phyloP scores from a whole-genome alignment of 495 filamentous ascomycete genomes.

The Podospora tetraspora region DNA sequence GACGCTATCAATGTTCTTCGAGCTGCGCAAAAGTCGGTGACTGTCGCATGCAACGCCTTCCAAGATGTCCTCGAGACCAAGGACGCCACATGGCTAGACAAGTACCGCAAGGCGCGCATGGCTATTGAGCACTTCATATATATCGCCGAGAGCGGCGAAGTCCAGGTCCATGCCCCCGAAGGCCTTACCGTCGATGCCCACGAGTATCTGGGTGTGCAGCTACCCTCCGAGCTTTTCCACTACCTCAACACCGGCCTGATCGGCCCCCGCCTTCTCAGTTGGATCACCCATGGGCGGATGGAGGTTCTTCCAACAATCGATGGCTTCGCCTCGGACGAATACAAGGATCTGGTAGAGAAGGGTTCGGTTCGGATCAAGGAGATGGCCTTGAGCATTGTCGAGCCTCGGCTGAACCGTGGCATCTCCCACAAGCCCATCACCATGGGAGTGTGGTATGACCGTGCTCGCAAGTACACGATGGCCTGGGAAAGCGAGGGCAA shows the following conservation, averaged over 20 bases:
- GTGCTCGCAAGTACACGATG: conserved; percentile 48
- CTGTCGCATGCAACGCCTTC: conserved; percentile 60
- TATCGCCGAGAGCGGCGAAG: conserved; percentile 66
- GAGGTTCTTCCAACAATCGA: conserved; percentile 73
- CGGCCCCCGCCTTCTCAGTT: conserved; percentile 72
- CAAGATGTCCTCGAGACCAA: conserved; percentile 64
- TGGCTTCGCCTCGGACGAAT: conserved; percentile 71
- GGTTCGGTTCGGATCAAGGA: conserved; percentile 67
- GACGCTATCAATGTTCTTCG: conserved; percentile 70
- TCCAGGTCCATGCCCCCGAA: conserved; percentile 64
- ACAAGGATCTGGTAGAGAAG: conserved; percentile 67
- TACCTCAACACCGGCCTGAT: conserved; percentile 83
- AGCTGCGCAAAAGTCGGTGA: conserved; percentile 55
- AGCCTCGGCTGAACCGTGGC: conserved; percentile 71
- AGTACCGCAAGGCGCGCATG: conserved; percentile 77
- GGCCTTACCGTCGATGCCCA: conserved; percentile 73
- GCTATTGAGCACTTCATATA: conserved; percentile 81
- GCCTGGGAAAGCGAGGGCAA: conserved; percentile 56
- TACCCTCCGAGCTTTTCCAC: conserved; percentile 87
- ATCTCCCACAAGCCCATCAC: conserved; percentile 71
- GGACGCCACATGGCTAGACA: conserved; percentile 72
- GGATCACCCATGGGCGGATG: conserved; percentile 71
- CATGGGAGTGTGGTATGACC: conserved; percentile 81
- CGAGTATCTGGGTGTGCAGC: conserved; percentile 79
- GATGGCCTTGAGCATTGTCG: conserved; percentile 67